phyloP scores from a whole-genome alignment of 2,329 filamentous ascomycete species.

The Fusarium sp. region DNA sequence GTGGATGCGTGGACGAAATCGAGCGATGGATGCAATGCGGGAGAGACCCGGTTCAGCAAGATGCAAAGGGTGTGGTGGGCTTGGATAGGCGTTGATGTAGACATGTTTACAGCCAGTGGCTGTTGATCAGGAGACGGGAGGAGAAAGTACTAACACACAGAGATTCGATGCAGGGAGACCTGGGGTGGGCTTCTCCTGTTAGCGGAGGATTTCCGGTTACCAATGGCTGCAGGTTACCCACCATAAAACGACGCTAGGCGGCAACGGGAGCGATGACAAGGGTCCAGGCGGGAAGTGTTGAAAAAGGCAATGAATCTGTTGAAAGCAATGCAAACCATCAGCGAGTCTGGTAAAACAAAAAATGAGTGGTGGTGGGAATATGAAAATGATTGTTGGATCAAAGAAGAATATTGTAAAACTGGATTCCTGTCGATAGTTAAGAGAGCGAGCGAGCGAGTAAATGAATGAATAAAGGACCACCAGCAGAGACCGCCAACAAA shows the following conservation, averaged over 20 bases:
- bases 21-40: constrained; percentile 30
- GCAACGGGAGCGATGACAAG: constrained; percentile 29
- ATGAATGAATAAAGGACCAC: constrained; percentile 20
- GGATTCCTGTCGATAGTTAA: constrained; percentile 6
- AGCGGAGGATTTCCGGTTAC: constrained; percentile 34
- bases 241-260: constrained; percentile 38
- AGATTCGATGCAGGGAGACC: constrained; percentile 33
- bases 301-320: constrained; percentile 38
- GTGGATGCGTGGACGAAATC: constrained; percentile 31
- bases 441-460: background rate
- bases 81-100: constrained; percentile 36
- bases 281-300: constrained; percentile 24
- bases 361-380: background rate
- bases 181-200: constrained; percentile 30
- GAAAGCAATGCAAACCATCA: constrained; percentile 35
- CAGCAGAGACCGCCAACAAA: constrained; percentile 13
- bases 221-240: constrained; percentile 35
- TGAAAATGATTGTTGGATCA: constrained; percentile 1
- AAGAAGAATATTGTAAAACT: background rate
- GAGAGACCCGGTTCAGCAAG: constrained; percentile 24
- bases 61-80: constrained; percentile 11
- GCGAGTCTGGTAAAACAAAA: constrained; percentile 29
- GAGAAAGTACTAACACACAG: constrained; percentile 41
- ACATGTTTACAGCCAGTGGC: constrained; percentile 19
- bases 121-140: constrained; percentile 18